Evolutionary conservation across 225 moss, liverwort and hornwort genomes (phyloP).

Genomic region (Polytrichum commune): DNA sequence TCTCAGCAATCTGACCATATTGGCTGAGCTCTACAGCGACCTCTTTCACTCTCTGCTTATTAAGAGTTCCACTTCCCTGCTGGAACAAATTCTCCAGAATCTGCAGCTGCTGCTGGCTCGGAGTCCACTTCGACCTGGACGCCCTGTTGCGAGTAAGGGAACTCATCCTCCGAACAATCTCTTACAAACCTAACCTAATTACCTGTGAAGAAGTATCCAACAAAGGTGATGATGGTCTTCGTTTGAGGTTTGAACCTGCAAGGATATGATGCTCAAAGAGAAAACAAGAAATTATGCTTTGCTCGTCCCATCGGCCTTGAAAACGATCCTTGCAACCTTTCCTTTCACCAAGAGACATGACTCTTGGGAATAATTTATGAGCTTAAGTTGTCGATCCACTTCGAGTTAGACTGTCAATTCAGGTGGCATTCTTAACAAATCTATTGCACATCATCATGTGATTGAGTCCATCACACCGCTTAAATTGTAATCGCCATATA

Average conservation of each 20-base stretch:
- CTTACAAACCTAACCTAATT: background rate
- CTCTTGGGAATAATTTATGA: background rate
- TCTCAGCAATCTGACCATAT: constrained; percentile 91
- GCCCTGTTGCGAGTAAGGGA: constrained; percentile 36
- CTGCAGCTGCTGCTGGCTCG: constrained; percentile 92
- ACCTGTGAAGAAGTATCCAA: background rate
- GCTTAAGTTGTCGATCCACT: too few species aligned
- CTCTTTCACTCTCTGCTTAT: constrained; percentile 93
- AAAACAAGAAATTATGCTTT: background rate
- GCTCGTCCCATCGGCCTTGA: background rate
- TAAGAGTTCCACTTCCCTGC: constrained; percentile 87
- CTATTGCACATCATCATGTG: too few species aligned
- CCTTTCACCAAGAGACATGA: background rate
- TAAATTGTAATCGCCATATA: too few species aligned
- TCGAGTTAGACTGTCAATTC: too few species aligned
- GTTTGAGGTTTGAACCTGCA: background rate
- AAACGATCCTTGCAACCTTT: background rate
- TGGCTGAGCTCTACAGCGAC: constrained; percentile 84
- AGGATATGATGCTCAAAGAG: background rate
- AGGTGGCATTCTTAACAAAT: too few species aligned
- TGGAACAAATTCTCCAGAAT: constrained; percentile 94
- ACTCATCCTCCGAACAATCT: background rate
- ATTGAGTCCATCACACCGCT: too few species aligned
- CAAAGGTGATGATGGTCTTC: background rate
- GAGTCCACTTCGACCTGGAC: constrained; percentile 81